Base-by-base conservation (phyloP, 1,139 yeast genomes). In the Geotrichum phurueaensis region DNA sequence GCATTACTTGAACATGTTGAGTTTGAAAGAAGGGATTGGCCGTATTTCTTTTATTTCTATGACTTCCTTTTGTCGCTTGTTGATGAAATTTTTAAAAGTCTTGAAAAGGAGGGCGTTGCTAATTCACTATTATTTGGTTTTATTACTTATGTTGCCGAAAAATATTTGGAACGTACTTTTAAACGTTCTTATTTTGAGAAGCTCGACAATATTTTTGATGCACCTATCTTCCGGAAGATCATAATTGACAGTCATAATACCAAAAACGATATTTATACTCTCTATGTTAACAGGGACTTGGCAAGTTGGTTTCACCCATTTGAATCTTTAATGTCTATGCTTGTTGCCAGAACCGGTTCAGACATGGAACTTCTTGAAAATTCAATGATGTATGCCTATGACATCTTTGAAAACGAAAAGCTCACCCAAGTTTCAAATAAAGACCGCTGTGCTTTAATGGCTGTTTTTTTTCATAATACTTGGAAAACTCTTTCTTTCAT, bases 1-100 rank as follows among this genome's bases (percentile, higher is more conserved):
- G 96, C 89, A 68, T 82, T 84, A 13, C 79, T 81, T 13, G 84
- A 83, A 62, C 99, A 94, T 71, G 90, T 94, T 18, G 97, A 92
- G 70, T 94, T 88, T 70, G 99, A 94, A 70, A 85, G 85, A 53
- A 89, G 89, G 18, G 91, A 87, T 59, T 92, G 94, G 79, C 47
- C 47, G 1, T 39, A 39, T 39, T 22, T 39, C 18, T 39, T 39
- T 39, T 18, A 39, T 39, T 39, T 15, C 47, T 39, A 39, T 39
- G n/a, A 39, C 47, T 7, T n/a, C 3, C 20, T 39, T 39, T 6
- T 39, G 18, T n/a, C 47, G 7, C 20, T 39, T 15, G 47, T 18
- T 39, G 47, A 39, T n/a, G 47, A 39, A 3, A 20, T 39, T 39
- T 39, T 39, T 9, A 39, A 13, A 39, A 13, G 47, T 5, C n/a